Evolutionary conservation across 2,329 filamentous ascomycete genomes (phyloP).

Genomic region (Zymoseptoria pseudotritici): DNA sequence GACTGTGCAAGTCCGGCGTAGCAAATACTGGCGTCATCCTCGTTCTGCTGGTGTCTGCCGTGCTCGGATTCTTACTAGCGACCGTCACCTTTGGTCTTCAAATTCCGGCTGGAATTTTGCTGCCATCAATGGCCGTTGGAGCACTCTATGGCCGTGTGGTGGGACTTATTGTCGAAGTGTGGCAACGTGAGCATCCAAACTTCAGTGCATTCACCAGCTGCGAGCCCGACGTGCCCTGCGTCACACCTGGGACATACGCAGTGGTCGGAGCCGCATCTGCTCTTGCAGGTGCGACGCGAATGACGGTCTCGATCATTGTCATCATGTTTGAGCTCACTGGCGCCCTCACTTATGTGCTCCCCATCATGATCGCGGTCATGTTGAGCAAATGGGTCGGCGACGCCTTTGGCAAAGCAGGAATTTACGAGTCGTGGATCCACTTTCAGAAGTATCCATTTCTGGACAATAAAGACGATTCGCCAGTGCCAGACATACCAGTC

Average conservation of each 20-base stretch:
- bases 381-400: slow-evolving; percentile 97
- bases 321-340: slow-evolving; percentile 99
- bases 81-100: slow-evolving; percentile 88
- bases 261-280: slow-evolving; percentile 92
- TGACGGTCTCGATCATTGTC: slow-evolving; percentile 97
- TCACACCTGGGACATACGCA: slow-evolving; percentile 91
- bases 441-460: slow-evolving; percentile 94
- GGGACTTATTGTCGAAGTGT: slow-evolving; percentile 81
- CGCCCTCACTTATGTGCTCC: slow-evolving; percentile 88
- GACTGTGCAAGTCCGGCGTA: slow-evolving; percentile 79
- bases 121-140: slow-evolving; percentile 93
- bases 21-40: slow-evolving; percentile 76
- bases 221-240: slow-evolving; percentile 73
- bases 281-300: slow-evolving; percentile 86
- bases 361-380: slow-evolving; percentile 99
- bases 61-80: slow-evolving; percentile 78
- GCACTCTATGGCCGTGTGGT: slow-evolving; percentile 83
- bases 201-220: slow-evolving; percentile 74
- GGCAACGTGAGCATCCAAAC: slow-evolving; percentile 69
- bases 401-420: slow-evolving; percentile 82
- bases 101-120: slow-evolving; percentile 88
- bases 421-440: slow-evolving; percentile 97
- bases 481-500: slow-evolving; percentile 77
- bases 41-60: slow-evolving; percentile 70
- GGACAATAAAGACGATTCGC: slow-evolving; percentile 73